phyloP scores from a whole-genome alignment of 805 yeast species.

The Wickerhamomyces chambardii region DNA sequence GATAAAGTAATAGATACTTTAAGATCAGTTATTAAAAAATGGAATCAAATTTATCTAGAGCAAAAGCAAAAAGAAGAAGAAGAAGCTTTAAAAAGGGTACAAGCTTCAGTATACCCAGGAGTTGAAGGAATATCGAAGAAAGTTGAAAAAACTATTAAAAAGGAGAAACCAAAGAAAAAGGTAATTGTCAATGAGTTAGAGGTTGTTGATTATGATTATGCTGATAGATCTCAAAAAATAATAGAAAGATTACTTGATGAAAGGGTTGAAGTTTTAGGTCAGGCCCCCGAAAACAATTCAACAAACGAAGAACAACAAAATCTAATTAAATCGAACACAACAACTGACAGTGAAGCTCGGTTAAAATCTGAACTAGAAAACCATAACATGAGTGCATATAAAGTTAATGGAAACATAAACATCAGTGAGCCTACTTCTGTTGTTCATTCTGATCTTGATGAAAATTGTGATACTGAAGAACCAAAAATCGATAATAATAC shows the following conservation, averaged over 20 bases:
- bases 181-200: conserved; percentile 3
- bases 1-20: conserved; percentile 45
- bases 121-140: conserved; percentile 11
- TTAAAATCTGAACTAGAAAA: too few relatives aligned
- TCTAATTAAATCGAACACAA: too few relatives aligned
- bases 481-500: too few relatives aligned
- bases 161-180: neutral
- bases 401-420: too few relatives aligned
- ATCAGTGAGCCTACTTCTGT: too few relatives aligned
- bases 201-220: conserved; percentile 18
- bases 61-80: conserved; percentile 11
- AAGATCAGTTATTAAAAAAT: conserved; percentile 33
- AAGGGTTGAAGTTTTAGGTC: conserved; percentile 8
- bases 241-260: conserved; percentile 13
- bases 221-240: conserved; percentile 16
- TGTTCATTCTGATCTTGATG: too few relatives aligned
- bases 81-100: too few relatives aligned
- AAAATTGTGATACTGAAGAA: too few relatives aligned
- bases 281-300: too few relatives aligned
- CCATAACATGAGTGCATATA: too few relatives aligned
- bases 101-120: conserved; percentile 5
- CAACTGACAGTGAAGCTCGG: too few relatives aligned
- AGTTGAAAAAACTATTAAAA: conserved; percentile 1
- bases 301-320: too few relatives aligned
- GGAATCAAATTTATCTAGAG: conserved; percentile 37